These are phyloP conservation scores for Leucosporidium creatinivorum DNA, from an alignment of 768 basidiomycete species.

Conservation along the genomic window DNA sequence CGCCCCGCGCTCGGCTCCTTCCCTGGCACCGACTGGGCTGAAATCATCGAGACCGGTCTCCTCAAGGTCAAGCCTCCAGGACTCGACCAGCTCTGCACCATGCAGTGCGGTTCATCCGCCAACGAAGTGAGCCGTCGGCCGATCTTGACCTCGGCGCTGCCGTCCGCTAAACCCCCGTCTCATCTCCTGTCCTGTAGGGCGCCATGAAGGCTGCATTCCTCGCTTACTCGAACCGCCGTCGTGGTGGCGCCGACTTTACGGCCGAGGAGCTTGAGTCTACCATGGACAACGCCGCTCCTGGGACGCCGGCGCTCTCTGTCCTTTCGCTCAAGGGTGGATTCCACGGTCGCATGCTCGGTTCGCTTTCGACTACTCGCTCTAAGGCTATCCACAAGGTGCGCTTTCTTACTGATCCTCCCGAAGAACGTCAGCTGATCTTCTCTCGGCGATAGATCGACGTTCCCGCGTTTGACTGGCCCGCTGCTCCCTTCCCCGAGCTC, in stretches of 20 bases:
- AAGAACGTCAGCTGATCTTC: not conserved
- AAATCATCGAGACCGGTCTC: conserved; percentile 40
- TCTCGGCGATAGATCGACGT: conserved; percentile 40
- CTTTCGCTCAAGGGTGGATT: conserved; percentile 45
- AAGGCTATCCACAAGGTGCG: conserved; percentile 46
- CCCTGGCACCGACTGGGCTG: conserved; percentile 41
- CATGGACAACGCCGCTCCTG: conserved; percentile 45
- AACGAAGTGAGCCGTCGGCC: conserved; percentile 4
- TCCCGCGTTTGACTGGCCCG: conserved; percentile 47
- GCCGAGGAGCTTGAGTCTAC: conserved; percentile 42
- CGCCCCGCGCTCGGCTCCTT: conserved; percentile 46
- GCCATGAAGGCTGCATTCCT: conserved; percentile 47
- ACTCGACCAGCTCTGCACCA: conserved; percentile 43
- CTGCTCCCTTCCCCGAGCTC: conserved; percentile 43
- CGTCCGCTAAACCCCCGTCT: no score
- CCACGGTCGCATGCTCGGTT: conserved; percentile 46
- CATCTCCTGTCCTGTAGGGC: conserved; percentile 38
- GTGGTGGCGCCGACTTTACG: conserved; percentile 39
- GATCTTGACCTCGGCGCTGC: no score
- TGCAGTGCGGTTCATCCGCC: conserved; percentile 33
- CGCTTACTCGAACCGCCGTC: conserved; percentile 39
- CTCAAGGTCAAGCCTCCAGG: conserved; percentile 45
- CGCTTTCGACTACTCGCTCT: conserved; percentile 43
- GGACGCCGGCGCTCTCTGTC: conserved; percentile 42
- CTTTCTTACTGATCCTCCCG: no score